Conservation (phyloP, 2,329 filamentous ascomycete species). For the Elsinoe perseae region DNA sequence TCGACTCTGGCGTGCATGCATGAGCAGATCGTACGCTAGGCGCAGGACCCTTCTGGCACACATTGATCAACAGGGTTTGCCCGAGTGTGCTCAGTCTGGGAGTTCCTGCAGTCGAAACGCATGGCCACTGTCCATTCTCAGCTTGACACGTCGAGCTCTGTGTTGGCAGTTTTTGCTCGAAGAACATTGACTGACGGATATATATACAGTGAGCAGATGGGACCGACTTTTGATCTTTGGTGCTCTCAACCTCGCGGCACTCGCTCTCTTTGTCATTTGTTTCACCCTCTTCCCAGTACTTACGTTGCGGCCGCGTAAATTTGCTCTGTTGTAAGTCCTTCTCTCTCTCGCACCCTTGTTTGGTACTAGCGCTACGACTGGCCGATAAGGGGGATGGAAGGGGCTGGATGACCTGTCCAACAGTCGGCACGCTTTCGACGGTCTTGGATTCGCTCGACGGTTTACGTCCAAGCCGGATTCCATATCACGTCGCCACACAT, state of each 20-base stretch:
- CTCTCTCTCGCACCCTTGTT: background rate
- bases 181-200: conserved; percentile 26
- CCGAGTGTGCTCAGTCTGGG: background rate
- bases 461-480: conserved; percentile 6
- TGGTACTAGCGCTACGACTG: conserved; percentile 2
- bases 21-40: conserved; percentile 15
- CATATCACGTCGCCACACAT: conserved; percentile 14
- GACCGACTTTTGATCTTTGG: conserved; percentile 88
- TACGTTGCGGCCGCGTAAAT: conserved; percentile 76
- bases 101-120: conserved; percentile 16
- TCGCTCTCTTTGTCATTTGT: conserved; percentile 87
- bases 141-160: conserved; percentile 15
- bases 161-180: conserved; percentile 25
- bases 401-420: conserved; percentile 1
- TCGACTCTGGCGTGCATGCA: conserved; percentile 11
- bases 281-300: conserved; percentile 84
- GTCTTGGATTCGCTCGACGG: conserved; percentile 3
- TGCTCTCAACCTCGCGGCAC: conserved; percentile 80
- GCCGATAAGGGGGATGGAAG: conserved; percentile 2
- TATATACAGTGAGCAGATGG: conserved; percentile 79
- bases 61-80: conserved; percentile 11
- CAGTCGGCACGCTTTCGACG: background rate
- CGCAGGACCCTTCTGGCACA: background rate
- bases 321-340: conserved; percentile 84
- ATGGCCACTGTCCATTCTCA: conserved; percentile 14